Conservation (phyloP, 805 yeast species). For the Dipodascopsis uninucleata region DNA sequence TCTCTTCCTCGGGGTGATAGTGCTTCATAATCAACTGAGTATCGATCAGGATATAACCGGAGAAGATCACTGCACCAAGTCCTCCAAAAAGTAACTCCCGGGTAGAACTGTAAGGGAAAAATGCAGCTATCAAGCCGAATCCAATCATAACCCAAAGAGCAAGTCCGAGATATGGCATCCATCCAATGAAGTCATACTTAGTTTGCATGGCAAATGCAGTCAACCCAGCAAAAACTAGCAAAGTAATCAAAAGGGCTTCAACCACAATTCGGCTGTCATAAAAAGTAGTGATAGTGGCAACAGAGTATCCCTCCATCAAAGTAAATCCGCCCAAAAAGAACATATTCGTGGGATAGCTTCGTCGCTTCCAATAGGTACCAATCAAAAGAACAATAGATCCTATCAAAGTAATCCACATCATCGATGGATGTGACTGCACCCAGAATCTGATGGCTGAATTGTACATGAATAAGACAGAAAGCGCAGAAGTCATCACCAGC, state of each 20-base stretch:
- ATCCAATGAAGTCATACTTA: conserved; percentile 66
- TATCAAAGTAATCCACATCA: conserved; percentile 51
- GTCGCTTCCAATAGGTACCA: conserved; percentile 59
- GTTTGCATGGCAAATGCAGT: conserved; percentile 74
- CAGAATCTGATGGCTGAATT: conserved; percentile 48
- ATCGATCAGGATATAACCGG: conserved; percentile 70
- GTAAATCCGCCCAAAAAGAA: conserved; percentile 64
- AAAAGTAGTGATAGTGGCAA: conserved; percentile 63
- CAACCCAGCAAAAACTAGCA: conserved; percentile 69
- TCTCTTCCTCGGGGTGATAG: conserved; percentile 76
- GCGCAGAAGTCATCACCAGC: conserved; percentile 55
- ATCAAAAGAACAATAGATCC: conserved; percentile 64
- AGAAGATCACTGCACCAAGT: conserved; percentile 69
- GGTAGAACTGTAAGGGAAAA: conserved; percentile 57
- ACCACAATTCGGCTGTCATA: conserved; percentile 62
- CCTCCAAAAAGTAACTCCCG: conserved; percentile 65
- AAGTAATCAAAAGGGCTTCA: conserved; percentile 67
- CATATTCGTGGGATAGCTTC: conserved; percentile 65
- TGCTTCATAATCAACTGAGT: conserved; percentile 76
- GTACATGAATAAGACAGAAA: conserved; percentile 50
- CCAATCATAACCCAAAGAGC: conserved; percentile 68
- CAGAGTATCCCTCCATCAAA: conserved; percentile 63
- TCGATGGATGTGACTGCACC: conserved; percentile 57
- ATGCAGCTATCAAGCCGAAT: conserved; percentile 64
- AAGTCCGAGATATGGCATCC: conserved; percentile 57